phyloP scores from a whole-genome alignment of 257 asterid species.

The Solanum pennellii region DNA sequence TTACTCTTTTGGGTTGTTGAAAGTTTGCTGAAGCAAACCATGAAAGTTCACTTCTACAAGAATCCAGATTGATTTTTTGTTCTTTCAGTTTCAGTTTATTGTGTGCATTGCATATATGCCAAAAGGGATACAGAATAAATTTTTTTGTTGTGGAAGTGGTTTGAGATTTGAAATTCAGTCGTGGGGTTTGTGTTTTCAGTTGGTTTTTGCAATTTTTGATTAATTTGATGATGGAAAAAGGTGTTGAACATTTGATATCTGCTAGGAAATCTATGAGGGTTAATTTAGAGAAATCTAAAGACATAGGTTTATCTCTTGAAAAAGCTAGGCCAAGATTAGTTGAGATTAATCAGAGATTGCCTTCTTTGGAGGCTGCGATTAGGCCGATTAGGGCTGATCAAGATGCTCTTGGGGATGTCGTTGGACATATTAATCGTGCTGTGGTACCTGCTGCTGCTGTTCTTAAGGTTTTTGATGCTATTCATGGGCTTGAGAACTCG shows the following conservation, averaged over 20 bases:
- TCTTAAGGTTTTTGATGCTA: conserved; percentile 90
- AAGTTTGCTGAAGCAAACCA: neutral
- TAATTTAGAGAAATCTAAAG: conserved; percentile 58
- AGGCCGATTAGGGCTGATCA: conserved; percentile 59
- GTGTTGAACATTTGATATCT: conserved; percentile 42
- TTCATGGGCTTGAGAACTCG: conserved; percentile 78
- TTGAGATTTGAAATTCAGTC: neutral
- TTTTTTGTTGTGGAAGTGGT: neutral
- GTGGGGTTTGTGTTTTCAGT: neutral
- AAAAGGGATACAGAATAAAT: neutral
- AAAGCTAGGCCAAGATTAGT: conserved; percentile 54
- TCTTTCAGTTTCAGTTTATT: neutral
- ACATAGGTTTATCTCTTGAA: conserved; percentile 40
- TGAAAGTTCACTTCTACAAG: neutral
- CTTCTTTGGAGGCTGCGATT: conserved; percentile 58
- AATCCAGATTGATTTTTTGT: neutral
- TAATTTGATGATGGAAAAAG: conserved; percentile 31
- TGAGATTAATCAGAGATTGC: conserved; percentile 60
- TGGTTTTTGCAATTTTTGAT: neutral
- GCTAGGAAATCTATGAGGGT: conserved; percentile 56
- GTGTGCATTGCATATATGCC: neutral
- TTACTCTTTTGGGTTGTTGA: neutral
- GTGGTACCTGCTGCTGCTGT: conserved; percentile 91
- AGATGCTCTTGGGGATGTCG: conserved; percentile 56
- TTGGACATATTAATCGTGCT: conserved; percentile 79